Evolutionary conservation across 805 yeast genomes (phyloP).

Genomic region (Metschnikowia henanensis): DNA sequence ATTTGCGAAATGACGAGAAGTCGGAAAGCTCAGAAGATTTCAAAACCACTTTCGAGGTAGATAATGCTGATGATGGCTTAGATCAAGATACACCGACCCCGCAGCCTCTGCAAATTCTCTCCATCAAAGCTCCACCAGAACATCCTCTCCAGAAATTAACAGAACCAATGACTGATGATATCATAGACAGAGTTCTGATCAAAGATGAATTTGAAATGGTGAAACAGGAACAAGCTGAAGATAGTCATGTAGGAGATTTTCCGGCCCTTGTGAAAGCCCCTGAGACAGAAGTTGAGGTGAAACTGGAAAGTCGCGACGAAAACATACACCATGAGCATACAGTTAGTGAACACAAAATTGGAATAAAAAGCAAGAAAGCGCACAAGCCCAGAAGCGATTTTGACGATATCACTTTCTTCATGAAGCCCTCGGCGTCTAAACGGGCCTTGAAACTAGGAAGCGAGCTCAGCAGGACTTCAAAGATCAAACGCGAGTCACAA

Average conservation of each 20-base stretch:
- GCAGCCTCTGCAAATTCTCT: no score
- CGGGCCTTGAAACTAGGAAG: not conserved
- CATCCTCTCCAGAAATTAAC: no score
- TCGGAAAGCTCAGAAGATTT: not conserved
- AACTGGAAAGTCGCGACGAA: not conserved
- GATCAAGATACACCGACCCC: no score
- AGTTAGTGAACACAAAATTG: not conserved
- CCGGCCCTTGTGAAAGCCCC: no score
- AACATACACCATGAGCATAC: not conserved
- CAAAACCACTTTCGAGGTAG: not conserved
- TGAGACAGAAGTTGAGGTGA: conserved; percentile 1
- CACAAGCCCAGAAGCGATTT: not conserved
- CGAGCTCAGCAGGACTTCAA: not conserved
- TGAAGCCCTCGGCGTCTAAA: conserved; percentile 28
- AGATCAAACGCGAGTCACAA: not conserved
- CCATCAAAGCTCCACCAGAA: no score
- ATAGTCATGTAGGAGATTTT: no score
- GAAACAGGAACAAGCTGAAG: no score
- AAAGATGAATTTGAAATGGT: no score
- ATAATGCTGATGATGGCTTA: no score
- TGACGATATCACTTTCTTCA: conserved; percentile 25
- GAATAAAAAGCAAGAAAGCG: not conserved
- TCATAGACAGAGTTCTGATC: not conserved
- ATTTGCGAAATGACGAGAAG: not conserved
- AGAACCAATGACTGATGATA: not conserved